phyloP scores from a whole-genome alignment of 371 early-diverging fungal species.

The Mortierella sp. region DNA sequence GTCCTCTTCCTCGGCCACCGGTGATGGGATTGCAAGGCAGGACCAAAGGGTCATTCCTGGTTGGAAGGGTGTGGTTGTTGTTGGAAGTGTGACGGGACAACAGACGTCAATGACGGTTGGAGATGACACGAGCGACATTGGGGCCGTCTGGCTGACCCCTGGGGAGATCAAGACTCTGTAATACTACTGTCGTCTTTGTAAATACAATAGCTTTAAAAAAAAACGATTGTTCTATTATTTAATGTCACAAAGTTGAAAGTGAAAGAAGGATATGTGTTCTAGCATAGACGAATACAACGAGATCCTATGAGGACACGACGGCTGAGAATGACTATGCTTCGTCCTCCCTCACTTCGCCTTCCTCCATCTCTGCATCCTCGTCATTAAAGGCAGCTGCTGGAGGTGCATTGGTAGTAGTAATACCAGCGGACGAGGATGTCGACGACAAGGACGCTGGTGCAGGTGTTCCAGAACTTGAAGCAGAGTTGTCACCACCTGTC shows the following conservation, averaged over 20 bases:
- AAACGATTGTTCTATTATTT: background rate
- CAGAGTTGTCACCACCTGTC: background rate
- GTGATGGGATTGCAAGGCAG: background rate
- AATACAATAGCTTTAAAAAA: background rate
- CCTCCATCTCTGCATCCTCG: constrained; percentile 8
- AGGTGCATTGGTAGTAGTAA: background rate
- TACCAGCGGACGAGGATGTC: background rate
- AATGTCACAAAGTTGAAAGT: background rate
- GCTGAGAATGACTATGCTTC: background rate
- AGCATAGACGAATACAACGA: background rate
- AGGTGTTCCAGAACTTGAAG: background rate
- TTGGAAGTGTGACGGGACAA: constrained; percentile 9
- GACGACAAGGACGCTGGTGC: background rate
- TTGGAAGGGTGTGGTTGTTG: constrained; percentile 36
- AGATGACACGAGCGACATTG: constrained; percentile 10
- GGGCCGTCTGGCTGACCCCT: constrained; percentile 30
- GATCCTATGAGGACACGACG: too few relatives aligned
- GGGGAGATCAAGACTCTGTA: constrained; percentile 23
- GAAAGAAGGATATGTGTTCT: constrained; percentile 8
- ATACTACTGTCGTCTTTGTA: background rate
- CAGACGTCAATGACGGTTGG: background rate
- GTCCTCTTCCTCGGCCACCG: background rate
- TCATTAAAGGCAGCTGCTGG: background rate
- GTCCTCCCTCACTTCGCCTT: constrained; percentile 9
- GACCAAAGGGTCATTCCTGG: constrained; percentile 6